Evolutionary conservation across 148 eudicot species (phyloP).

Genomic region (Rhododendron williamsianum): DNA sequence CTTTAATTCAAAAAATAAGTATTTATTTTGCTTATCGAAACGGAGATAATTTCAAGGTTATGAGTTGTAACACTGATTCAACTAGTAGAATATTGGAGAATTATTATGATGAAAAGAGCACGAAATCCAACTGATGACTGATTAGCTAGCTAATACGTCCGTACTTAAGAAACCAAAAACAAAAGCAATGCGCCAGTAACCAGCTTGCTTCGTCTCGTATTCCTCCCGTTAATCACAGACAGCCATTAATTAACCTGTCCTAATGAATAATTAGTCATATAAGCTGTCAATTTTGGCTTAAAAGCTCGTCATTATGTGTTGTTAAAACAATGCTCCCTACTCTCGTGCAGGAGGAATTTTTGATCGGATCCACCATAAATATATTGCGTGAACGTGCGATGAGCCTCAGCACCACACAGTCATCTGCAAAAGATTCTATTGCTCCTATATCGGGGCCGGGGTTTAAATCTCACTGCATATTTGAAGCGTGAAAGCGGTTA

Average conservation of each 20-base stretch:
- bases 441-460: not conserved
- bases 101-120: not conserved
- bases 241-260: not conserved
- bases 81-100: not conserved
- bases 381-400: no score
- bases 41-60: not conserved
- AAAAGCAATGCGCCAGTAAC: not conserved
- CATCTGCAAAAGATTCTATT: not conserved
- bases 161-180: not conserved
- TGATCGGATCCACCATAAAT: not conserved
- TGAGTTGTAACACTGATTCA: not conserved
- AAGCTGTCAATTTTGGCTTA: not conserved
- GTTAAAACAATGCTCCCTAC: not conserved
- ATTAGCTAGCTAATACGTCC: not conserved
- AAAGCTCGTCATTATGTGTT: not conserved
- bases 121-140: not conserved
- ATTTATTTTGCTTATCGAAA: no score
- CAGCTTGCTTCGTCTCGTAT: conserved; percentile 11
- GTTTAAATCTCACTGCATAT: not conserved
- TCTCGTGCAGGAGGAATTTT: not conserved
- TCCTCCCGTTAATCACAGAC: conserved; percentile 5
- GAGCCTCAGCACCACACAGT: no score
- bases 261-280: not conserved
- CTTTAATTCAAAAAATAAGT: no score
- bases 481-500: not conserved